These are phyloP conservation scores for Neocucurbitaria cava DNA, from an alignment of 2,329 filamentous ascomycete genomes.

Conservation along the genomic window DNA sequence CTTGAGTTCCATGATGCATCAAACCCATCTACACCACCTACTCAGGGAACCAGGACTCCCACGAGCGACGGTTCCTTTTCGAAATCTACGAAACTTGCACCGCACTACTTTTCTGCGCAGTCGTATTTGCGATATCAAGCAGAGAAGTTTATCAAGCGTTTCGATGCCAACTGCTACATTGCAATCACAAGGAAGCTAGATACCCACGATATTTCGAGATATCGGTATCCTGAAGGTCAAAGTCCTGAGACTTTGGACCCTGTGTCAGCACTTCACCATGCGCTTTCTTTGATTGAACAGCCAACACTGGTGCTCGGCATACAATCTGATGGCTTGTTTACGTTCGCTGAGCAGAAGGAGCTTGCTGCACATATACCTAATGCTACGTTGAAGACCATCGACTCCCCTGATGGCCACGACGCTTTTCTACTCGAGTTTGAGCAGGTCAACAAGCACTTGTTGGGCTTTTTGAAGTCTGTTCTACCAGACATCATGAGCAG, in stretches of 20 bases:
- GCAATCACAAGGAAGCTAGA: slow-evolving; percentile 98
- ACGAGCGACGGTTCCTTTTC: slow-evolving; percentile 12
- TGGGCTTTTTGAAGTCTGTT: slow-evolving; percentile 81
- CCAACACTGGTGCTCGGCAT: slow-evolving; percentile 92
- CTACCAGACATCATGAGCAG: slow-evolving; percentile 85
- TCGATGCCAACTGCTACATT: slow-evolving; percentile 99
- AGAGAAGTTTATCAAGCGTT: slow-evolving; percentile 93
- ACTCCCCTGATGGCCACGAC: slow-evolving; percentile 94
- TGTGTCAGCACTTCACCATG: slow-evolving; percentile 66
- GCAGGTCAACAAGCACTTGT: slow-evolving; percentile 88
- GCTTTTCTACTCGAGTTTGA: slow-evolving; percentile 97
- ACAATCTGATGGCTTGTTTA: slow-evolving; percentile 94
- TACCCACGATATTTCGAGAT: slow-evolving; percentile 90
- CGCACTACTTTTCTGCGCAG: slow-evolving; percentile 96
- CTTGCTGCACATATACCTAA: slow-evolving; percentile 81
- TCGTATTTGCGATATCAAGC: slow-evolving; percentile 97
- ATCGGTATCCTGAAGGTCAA: slow-evolving; percentile 60
- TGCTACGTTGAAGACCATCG: slow-evolving; percentile 81
- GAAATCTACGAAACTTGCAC: slow-evolving; percentile 50
- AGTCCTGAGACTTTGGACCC: slow-evolving; percentile 53
- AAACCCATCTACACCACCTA: slow-evolving; percentile 36
- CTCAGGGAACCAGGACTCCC: slow-evolving; percentile 19
- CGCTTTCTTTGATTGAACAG: slow-evolving; percentile 82
- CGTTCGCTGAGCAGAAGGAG: slow-evolving; percentile 95
- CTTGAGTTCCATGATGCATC: slow-evolving; percentile 57